phyloP scores from a whole-genome alignment of 75 land plant species.

The Isoetes taiwanensis region DNA sequence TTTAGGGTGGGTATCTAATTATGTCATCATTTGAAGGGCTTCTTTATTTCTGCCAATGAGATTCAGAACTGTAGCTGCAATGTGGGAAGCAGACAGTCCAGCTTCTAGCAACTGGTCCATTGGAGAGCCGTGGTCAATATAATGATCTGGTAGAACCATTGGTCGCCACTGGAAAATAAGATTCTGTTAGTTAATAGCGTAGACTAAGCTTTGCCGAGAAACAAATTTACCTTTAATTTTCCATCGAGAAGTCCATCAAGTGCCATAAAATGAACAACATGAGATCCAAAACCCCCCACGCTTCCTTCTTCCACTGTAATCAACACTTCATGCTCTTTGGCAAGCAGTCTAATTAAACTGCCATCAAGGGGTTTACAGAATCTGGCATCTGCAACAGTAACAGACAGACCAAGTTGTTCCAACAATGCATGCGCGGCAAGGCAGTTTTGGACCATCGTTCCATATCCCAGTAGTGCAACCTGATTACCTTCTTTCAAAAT shows the following conservation, averaged over 20 bases:
- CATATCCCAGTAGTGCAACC: conserved; percentile 81
- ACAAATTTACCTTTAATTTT: conserved; percentile 45
- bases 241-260: conserved; percentile 93
- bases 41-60: conserved; percentile 73
- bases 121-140: conserved; percentile 85
- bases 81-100: conserved; percentile 72
- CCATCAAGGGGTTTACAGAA: conserved; percentile 91
- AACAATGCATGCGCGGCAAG: conserved; percentile 51
- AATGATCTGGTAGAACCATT: conserved; percentile 73
- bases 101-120: conserved; percentile 61
- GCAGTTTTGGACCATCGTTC: conserved; percentile 77
- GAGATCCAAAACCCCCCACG: conserved; percentile 90
- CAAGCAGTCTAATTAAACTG: conserved; percentile 56
- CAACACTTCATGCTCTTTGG: conserved; percentile 63
- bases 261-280: conserved; percentile 89
- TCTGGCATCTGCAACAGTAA: conserved; percentile 82
- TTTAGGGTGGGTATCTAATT: too few relatives aligned
- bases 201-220: too few relatives aligned
- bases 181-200: too few relatives aligned
- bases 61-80: conserved; percentile 84
- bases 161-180: conserved; percentile 92
- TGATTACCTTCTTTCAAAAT: conserved; percentile 64
- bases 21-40: conserved; percentile 68
- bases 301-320: conserved; percentile 94
- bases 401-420: conserved; percentile 35